Evolutionary conservation across 2,329 filamentous ascomycete genomes (phyloP).

Genomic region (Paradendryphiella salina): DNA sequence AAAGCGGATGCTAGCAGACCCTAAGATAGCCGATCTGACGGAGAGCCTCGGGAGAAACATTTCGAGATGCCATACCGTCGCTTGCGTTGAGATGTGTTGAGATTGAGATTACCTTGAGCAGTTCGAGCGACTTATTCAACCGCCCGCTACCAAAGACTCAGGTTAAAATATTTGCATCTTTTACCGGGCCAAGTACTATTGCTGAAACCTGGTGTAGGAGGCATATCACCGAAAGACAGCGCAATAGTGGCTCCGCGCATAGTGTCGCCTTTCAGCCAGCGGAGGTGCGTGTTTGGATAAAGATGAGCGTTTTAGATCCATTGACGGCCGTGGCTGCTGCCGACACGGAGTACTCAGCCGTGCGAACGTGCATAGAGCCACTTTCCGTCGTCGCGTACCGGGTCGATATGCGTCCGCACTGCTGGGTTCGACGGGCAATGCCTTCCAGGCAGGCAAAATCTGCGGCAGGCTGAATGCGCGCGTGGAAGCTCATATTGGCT

Average conservation of each 20-base stretch:
- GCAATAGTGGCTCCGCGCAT: constrained; percentile 1
- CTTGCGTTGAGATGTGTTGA: constrained; percentile 16
- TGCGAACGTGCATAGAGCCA: constrained; percentile 14
- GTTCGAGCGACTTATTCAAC: constrained; percentile 25
- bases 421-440: constrained; percentile 26
- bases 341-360: neutral
- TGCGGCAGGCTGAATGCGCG: constrained; percentile 30
- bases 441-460: constrained; percentile 28
- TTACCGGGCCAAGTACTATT: constrained; percentile 14
- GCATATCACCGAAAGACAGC: constrained; percentile 8
- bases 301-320: neutral
- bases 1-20: constrained; percentile 4
- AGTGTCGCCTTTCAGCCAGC: constrained; percentile 4
- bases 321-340: constrained; percentile 1
- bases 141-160: constrained; percentile 21
- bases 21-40: neutral
- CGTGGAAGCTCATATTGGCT: constrained; percentile 30
- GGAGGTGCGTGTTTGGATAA: constrained; percentile 12
- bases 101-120: constrained; percentile 1
- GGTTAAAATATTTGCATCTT: constrained; percentile 6
- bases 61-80: constrained; percentile 10
- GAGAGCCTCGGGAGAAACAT: constrained; percentile 2
- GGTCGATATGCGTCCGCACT: constrained; percentile 27
- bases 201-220: constrained; percentile 17
- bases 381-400: constrained; percentile 30